Conservation (phyloP, 768 basidiomycete species). For the Phanerochaete carnosa region DNA sequence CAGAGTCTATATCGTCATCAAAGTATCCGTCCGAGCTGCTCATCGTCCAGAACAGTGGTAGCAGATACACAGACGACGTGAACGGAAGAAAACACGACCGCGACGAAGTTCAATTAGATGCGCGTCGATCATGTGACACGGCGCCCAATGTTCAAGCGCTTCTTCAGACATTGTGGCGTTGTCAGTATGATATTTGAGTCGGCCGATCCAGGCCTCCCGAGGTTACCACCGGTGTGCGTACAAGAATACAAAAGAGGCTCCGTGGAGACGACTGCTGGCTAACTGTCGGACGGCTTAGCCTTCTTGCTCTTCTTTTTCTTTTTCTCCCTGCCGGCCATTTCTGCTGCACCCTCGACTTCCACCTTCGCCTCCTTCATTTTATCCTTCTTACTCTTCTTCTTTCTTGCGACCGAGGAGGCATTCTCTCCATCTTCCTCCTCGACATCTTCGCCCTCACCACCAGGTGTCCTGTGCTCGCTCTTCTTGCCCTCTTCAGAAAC, state of each 20-base stretch:
- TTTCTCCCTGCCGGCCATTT: not conserved
- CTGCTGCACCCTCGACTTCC: not conserved
- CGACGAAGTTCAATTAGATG: not conserved
- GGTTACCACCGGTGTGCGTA: no score
- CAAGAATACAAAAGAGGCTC: no score
- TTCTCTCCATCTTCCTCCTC: not conserved
- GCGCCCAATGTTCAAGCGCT: not conserved
- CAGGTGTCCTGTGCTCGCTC: not conserved
- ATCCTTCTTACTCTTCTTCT: not conserved
- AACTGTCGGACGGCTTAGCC: not conserved
- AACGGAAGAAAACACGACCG: not conserved
- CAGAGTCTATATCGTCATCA: constrained; percentile 58
- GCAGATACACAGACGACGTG: not conserved
- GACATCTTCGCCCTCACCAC: not conserved
- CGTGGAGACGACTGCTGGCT: no score
- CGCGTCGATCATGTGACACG: constrained; percentile 4
- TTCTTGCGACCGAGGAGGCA: not conserved
- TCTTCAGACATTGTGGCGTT: no score
- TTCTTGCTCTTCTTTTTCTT: constrained; percentile 5
- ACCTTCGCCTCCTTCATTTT: not conserved
- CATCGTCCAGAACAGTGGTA: constrained; percentile 39
- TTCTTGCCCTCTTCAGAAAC: constrained; percentile 2
- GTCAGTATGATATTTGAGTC: no score
- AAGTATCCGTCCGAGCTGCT: constrained; percentile 80
- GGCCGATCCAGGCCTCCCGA: no score